Evolutionary conservation across 2,329 filamentous ascomycete genomes (phyloP), one percentile per base, ranked within the genome.

Genomic region (Magnaporthales sp.): DNA sequence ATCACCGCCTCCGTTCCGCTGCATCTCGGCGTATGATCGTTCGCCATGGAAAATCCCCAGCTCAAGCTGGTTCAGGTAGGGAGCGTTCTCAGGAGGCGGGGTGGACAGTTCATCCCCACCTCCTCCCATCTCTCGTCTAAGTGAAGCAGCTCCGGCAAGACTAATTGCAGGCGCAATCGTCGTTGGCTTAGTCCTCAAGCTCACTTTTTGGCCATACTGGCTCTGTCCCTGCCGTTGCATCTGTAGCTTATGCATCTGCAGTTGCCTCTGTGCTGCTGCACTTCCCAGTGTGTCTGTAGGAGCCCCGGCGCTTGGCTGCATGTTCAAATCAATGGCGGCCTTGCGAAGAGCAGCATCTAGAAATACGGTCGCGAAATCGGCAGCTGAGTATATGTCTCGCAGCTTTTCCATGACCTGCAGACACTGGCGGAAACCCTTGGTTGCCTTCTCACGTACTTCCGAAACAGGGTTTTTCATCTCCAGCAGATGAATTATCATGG

Each of bases 351-450:
- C 92, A 1, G 93, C 92, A 75, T 96, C 92, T n/a, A 97, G 83
- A 80, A 97, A 97, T 2, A 91, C 91, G 0, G 91, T 94, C n/a
- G 92, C 93, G 73, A 95, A 97, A 76, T 97, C 93, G n/a, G 94
- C 94, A 0, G 93, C 93, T 0, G 93, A 89, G 73, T 98, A 97
- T 31, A 93, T 91, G 73, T 97, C 92, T 51, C 93, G 88, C 22
- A 98, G 83, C 69, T 89, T 90, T 75, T 93, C 89, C 82, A 97
- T 91, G 68, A 97, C 92, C 62, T 89, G 86, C 92, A 97, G 97
- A 79, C 94, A 97, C 75, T 93, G 90, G 71, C 90, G 90, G 80
- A 97, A 97, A 24, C 92, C 91, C 67, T 89, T 86, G 27, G 93
- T 84, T 62, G 91, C 93, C 58, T 86, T 83, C 68, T 91, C 85